Evolutionary conservation across 495 filamentous ascomycete genomes (phyloP), one percentile per base, ranked within the genome.

Genomic region (Haplographium delicatum): DNA sequence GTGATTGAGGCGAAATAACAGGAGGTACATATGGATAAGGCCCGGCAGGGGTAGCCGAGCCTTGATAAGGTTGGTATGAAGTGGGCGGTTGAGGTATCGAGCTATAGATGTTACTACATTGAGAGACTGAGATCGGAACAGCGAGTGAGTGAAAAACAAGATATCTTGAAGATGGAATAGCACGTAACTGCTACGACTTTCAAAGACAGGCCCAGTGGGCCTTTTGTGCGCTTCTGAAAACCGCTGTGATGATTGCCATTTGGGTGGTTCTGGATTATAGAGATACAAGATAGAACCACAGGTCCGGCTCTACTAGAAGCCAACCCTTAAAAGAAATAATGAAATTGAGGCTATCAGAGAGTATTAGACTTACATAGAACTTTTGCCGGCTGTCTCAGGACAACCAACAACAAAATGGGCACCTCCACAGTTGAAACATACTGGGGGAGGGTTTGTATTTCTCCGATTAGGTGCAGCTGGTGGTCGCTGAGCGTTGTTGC

Each of bases 351-450:
- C n/a, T n/a, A n/a, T n/a, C n/a, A n/a, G n/a, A n/a, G n/a, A n/a
- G n/a, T n/a, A n/a, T n/a, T n/a, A n/a, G n/a, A 80, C 84, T 75
- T 70, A 87, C 83, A 69, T 78, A 58, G 80, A 79, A 26, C 72
- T 66, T 47, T 65, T 58, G n/a, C n/a, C n/a, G n/a, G n/a, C n/a
- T 24, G 69, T 65, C 59, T 78, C 69, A 6, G 75, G 75, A 55
- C 76, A 80, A 44, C 70, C 72, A 15, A 69, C 53, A 10, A 73
- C 57, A 64, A 72, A 72, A 49, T 80, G 76, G 23, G 69, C 72
- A 22, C 61, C 51, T 16, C 73, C 71, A 51, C 75, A 80, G 53
- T 77, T 78, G 53, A 76, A 79, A 50, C 76, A 80, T 16, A 63
- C 43, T 1, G 65, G 64, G 27, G 46, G 52, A 19, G 47, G 56